phyloP scores from a whole-genome alignment of 164 flowering plant genomes.

The Vitis rotundifolia region DNA sequence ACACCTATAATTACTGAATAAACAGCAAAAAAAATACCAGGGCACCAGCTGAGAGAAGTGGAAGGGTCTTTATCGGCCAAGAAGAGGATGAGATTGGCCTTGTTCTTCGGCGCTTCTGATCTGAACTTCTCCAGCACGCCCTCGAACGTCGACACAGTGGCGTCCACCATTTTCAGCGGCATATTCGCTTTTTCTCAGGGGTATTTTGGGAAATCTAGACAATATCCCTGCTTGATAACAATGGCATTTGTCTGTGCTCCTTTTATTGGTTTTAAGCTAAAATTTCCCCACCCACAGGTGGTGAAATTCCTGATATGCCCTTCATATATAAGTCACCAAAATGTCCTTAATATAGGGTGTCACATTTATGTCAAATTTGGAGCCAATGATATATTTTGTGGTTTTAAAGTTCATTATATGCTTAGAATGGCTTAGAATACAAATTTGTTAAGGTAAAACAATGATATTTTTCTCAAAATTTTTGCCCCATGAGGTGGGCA shows the following conservation, averaged over 20 bases:
- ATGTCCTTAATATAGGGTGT: too few species aligned
- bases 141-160: constrained; percentile 60
- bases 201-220: too few species aligned
- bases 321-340: neutral
- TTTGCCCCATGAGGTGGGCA: too few species aligned
- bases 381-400: too few species aligned
- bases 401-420: too few species aligned
- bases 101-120: constrained; percentile 55
- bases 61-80: constrained; percentile 87
- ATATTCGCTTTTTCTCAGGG: constrained; percentile 28
- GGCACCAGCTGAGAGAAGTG: constrained; percentile 94
- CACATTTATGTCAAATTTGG: too few species aligned
- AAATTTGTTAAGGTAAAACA: too few species aligned
- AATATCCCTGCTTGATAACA: neutral
- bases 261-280: neutral
- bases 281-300: neutral
- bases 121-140: constrained; percentile 55
- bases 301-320: neutral
- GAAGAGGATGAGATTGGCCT: constrained; percentile 79
- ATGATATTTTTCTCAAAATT: too few species aligned
- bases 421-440: too few species aligned
- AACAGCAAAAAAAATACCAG: constrained; percentile 45
- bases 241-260: neutral
- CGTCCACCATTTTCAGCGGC: constrained; percentile 70
- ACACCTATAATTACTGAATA: too few species aligned